phyloP scores from a whole-genome alignment of 441 rosid species.

The Populus hybrid region DNA sequence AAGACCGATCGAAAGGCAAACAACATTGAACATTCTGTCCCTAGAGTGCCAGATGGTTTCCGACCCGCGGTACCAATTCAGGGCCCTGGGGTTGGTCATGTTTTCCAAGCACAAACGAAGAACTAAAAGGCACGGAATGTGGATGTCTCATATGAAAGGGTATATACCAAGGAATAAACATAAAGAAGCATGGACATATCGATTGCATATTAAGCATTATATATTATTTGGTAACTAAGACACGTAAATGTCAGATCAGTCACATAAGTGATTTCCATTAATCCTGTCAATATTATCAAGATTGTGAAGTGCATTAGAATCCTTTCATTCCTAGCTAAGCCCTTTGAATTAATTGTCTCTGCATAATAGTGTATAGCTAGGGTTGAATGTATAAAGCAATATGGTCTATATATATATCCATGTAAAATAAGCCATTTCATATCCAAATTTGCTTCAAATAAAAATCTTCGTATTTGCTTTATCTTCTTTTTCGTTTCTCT shows the following conservation, averaged over 20 bases:
- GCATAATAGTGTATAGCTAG: too few species aligned
- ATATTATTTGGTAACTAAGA: background rate
- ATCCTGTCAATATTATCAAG: background rate
- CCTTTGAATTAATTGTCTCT: background rate
- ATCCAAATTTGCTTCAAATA: background rate
- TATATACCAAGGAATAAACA: background rate
- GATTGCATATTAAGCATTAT: background rate
- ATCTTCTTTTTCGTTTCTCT: background rate
- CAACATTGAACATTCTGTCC: background rate
- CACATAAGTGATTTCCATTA: background rate
- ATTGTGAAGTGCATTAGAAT: background rate
- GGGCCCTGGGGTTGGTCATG: slow-evolving; percentile 33
- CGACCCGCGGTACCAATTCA: slow-evolving; percentile 43
- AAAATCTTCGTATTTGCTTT: background rate
- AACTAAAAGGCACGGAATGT: background rate
- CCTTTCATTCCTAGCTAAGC: background rate
- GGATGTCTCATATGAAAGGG: background rate
- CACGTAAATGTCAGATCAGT: background rate
- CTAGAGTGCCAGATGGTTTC: slow-evolving; percentile 8
- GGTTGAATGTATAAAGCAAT: too few species aligned
- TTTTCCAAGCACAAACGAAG: background rate
- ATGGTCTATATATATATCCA: background rate
- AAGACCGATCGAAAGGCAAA: background rate
- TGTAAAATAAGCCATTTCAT: background rate
- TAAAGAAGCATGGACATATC: background rate